These are phyloP conservation scores for Pinguiococcus pyrenoidosus DNA, from an alignment of 108 stramenopile species.

Conservation along the genomic window DNA sequence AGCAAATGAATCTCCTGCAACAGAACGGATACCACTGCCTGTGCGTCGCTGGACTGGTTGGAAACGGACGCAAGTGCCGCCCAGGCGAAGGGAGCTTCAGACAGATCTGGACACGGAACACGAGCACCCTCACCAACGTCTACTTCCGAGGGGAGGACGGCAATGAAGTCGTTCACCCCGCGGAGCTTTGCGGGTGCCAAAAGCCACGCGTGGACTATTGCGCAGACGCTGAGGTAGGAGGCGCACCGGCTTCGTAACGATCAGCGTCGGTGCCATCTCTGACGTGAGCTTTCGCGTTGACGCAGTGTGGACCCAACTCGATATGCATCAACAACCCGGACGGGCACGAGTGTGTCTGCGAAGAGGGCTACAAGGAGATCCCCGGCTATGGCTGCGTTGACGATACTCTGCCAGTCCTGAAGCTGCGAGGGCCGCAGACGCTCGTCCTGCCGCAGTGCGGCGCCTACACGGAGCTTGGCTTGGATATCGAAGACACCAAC, in stretches of 20 bases:
- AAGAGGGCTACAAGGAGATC: constrained; percentile 53
- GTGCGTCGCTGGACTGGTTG: neutral
- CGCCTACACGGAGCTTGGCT: constrained; percentile 62
- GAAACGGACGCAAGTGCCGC: neutral
- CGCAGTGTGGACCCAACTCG: constrained; percentile 1
- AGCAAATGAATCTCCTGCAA: neutral
- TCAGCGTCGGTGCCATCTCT: no score
- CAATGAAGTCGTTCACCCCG: neutral
- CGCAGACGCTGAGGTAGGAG: no score
- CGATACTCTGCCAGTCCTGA: constrained; percentile 53
- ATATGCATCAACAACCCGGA: neutral
- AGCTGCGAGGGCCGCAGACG: constrained; percentile 37
- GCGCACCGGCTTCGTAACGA: no score
- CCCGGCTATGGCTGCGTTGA: constrained; percentile 68
- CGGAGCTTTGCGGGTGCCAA: constrained; percentile 3
- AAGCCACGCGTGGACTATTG: constrained; percentile 4
- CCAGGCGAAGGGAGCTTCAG: neutral
- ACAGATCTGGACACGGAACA: no score
- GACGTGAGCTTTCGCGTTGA: no score
- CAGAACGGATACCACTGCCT: neutral
- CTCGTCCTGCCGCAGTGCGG: constrained; percentile 56
- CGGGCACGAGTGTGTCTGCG: constrained; percentile 43
- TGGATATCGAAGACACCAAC: constrained; percentile 69
- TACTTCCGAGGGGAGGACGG: neutral
- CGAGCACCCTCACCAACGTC: no score